Percentiles rank a stretch among this genome's conserved stretches.
Evolutionary conservation across 305 asterid genomes (phyloP).

Genomic region (Solanum hybrid): DNA sequence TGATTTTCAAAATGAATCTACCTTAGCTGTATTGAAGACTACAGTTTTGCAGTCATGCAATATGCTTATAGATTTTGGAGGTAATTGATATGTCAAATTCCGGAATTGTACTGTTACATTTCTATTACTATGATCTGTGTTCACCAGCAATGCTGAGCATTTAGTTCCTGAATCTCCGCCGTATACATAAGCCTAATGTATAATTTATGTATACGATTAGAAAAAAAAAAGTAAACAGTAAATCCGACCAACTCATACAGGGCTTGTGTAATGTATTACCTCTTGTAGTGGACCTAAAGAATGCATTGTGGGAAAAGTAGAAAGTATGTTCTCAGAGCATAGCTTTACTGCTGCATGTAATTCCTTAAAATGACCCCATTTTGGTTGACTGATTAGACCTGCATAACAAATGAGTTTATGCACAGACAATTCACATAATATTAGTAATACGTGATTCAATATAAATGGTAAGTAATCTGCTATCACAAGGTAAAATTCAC

Average conservation of each 20-base stretch:
- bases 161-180: constrained; percentile 18
- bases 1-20: background rate
- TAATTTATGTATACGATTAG: background rate
- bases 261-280: constrained; percentile 25
- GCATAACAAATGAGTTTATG: background rate
- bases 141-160: constrained; percentile 75
- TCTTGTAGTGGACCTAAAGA: constrained; percentile 51
- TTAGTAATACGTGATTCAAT: background rate
- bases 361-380: constrained; percentile 71
- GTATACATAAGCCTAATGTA: constrained; percentile 41
- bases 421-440: fast-evolving
- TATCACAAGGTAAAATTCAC: background rate
- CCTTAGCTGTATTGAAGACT: constrained; percentile 77
- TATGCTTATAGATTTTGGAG: constrained; percentile 66
- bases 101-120: constrained; percentile 31
- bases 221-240: background rate
- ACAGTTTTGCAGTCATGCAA: constrained; percentile 58
- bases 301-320: constrained; percentile 24
- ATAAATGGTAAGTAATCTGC: background rate
- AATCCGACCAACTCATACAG: background rate
- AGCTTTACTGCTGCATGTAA: constrained; percentile 55
- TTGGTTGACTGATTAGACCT: constrained; percentile 78
- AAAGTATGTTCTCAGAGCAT: constrained; percentile 42
- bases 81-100: constrained; percentile 34
- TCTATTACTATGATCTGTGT: constrained; percentile 14